Evolutionary conservation across 805 yeast genomes (phyloP), one percentile per base, ranked within the genome.

Genomic region (Clavispora fructus): DNA sequence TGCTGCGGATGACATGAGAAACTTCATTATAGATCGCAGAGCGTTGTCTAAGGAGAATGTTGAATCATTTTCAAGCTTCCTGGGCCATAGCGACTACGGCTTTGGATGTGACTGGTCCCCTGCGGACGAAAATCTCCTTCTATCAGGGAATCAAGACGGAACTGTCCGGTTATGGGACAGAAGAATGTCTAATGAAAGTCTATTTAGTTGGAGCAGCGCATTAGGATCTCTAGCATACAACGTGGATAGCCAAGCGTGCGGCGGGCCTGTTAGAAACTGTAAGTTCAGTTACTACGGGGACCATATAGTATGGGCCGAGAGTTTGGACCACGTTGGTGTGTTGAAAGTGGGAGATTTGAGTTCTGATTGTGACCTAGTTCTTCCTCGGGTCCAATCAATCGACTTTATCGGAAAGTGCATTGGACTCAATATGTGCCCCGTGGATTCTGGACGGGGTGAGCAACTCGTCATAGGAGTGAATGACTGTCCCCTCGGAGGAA

Each of bases 111-210:
- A 80, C 53, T 82, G 86, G 85, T 65, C 69, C 2, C 63, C 67
- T 1, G 42, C 45, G 6, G 64, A 72, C 50, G 78, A 71, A 12
- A 61, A 72, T 40, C 53, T 66, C 6, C 50, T 81, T 14, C 74
- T 78, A 5, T 75, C 84, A 0, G 86, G 86, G 6, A 78, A 74
- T 54, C 86, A 82, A 58, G 87, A 82, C 58, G 75, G 82, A 2
- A 72, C 82, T 8, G 72, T 80, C 11, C 63, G 78, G 35, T 51
- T 80, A 8, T 79, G 76, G 71, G 86, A 82, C 59, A 57, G 69
- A 35, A 56, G 87, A 41, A 62, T 52, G 44, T 35, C 61, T n/a
- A 48, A 51, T 6, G 43, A 51, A 41, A 57, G 63, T 19, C 39
- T 64, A 13, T 59, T 55, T 48, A 52, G 68, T 37, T 70, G 74